Percentiles rank a stretch among this genome's conserved stretches.
Conservation (phyloP, 371 early-diverging fungal species). For the Rhizopus delemar region DNA sequence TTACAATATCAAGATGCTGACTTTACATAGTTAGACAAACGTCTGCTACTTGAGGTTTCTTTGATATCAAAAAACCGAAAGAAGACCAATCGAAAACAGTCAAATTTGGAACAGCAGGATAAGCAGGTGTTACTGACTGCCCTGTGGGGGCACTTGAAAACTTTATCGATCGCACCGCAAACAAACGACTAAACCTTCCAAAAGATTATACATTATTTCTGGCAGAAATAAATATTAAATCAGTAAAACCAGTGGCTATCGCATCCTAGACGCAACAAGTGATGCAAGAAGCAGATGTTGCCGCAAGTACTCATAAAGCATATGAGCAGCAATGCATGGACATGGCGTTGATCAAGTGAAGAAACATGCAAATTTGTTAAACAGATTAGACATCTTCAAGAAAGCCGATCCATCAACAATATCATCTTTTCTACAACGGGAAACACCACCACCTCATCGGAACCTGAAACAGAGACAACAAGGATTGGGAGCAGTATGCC, state of each 20-base stretch:
- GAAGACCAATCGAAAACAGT: conserved; percentile 1
- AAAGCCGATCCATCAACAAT: too few relatives aligned
- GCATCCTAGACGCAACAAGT: conserved; percentile 4
- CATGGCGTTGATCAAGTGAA: neutral
- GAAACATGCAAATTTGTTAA: conserved; percentile 5
- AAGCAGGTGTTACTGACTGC: neutral
- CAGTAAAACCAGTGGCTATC: neutral
- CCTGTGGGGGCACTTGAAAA: neutral
- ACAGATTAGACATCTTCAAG: conserved; percentile 13
- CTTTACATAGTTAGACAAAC: neutral
- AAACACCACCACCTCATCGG: too few relatives aligned
- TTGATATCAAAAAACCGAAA: conserved; percentile 5
- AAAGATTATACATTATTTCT: conserved; percentile 6
- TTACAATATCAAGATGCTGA: neutral
- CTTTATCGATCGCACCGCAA: neutral
- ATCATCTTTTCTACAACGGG: too few relatives aligned
- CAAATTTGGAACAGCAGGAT: neutral
- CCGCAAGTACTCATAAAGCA: neutral
- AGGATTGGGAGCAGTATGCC: too few relatives aligned
- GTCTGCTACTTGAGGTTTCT: neutral
- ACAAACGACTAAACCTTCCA: neutral
- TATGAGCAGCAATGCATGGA: conserved; percentile 1
- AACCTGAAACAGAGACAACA: too few relatives aligned
- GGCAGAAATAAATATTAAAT: neutral
- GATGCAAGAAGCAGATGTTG: conserved; percentile 13